Evolutionary conservation across 2,329 filamentous ascomycete species (phyloP), one percentile per base, ranked within the genome.

Genomic region (Monosporascus cannonballus): DNA sequence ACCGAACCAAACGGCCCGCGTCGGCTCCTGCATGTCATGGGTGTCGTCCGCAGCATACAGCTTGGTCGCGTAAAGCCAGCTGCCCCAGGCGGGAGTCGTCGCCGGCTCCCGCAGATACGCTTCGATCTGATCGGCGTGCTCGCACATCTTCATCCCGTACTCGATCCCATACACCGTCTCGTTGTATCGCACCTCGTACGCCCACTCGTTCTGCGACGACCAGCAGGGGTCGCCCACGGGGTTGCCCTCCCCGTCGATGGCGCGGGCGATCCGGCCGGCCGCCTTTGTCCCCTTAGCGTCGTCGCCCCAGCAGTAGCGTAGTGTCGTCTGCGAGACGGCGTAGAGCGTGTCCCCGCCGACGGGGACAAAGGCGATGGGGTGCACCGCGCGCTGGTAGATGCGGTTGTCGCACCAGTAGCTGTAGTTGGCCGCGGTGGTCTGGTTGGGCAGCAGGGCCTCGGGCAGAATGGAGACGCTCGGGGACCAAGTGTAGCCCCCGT

Each of bases 1-100:
- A 15, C 57, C 45, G 51, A 57, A 51, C 59, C 61, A 64, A 6
- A 64, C 55, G 0, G 61, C 54, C n/a, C 54, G 51, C 1, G 61
- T 64, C 39, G 59, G 53, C 44, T 64, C 60, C 46, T 64, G 56
- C 57, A 64, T 61, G 51, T 55, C 52, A 36, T 62, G 56, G 20
- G 37, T 42, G 45, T 47, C 58, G 42, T 60, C 55, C 7, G 53
- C 58, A 4, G 58, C 56, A 36, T 51, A 53, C 18, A 61, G 46
- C 4, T 56, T 47, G 34, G 54, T 48, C 45, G 58, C 56, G 57
- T 62, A 61, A 15, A 62, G 48, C 58, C 61, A 61, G 4, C 57
- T 47, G 8, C 54, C 53, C 59, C 59, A 61, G 2, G 59, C 59
- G 3, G 59, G 57, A 2, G 57, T 55, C 42, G 56, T 49, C 3